A percentile compares a stretch with the other conserved stretches of the same genome.
Conservation (phyloP, 2,329 filamentous ascomycete genomes). For the Pestalotiopsis sp. region DNA sequence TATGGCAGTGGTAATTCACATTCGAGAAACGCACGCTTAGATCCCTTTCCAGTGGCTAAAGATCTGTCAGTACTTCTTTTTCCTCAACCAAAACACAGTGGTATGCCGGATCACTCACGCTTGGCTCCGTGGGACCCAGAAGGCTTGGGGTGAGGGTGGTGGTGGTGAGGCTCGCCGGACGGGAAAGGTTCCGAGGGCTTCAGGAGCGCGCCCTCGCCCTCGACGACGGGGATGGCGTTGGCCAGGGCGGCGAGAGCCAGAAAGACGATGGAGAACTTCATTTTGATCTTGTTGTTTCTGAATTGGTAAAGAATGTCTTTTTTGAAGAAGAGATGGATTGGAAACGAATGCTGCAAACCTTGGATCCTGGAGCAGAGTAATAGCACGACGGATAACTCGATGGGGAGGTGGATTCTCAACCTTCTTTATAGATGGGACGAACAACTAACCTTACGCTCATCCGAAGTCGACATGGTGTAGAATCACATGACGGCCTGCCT, state of each 20-base stretch:
- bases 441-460: neutral
- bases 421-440: neutral
- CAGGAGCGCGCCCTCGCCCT: neutral
- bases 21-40: neutral
- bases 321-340: neutral
- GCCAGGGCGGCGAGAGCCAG: neutral
- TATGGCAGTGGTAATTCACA: too few relatives aligned
- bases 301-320: neutral
- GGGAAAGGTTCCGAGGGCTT: neutral
- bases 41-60: neutral
- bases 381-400: neutral
- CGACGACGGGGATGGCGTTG: constrained; percentile 1
- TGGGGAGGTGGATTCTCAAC: neutral
- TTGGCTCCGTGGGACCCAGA: neutral
- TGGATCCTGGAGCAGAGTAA: neutral
- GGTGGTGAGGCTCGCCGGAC: neutral
- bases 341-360: neutral
- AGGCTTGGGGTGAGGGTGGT: neutral
- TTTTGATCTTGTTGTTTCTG: neutral
- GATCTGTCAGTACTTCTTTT: neutral
- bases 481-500: neutral
- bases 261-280: neutral
- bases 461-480: neutral
- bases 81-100: neutral
- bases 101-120: neutral